Evolutionary conservation across 2,329 filamentous ascomycete genomes (phyloP).

Genomic region (Diaporthe sp.): DNA sequence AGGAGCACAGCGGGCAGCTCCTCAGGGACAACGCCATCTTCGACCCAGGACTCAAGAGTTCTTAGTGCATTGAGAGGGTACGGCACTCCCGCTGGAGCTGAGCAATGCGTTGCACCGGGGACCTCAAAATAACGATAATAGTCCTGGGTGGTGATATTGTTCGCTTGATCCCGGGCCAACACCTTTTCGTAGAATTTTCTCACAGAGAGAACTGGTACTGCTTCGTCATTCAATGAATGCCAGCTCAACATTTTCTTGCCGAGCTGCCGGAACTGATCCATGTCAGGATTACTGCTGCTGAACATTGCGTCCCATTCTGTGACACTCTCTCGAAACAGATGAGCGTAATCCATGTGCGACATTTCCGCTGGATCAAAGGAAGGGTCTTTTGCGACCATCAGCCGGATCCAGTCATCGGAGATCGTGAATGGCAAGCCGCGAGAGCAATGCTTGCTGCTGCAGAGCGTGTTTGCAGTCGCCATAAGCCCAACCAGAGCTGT

Average conservation of each 20-base stretch:
- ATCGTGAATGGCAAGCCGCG: background rate
- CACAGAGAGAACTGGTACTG: background rate
- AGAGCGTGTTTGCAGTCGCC: background rate
- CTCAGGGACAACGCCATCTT: background rate
- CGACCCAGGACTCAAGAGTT: background rate
- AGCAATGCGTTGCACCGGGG: background rate
- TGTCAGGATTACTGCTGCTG: background rate
- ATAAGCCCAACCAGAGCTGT: background rate
- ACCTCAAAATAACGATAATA: slow-evolving; percentile 6
- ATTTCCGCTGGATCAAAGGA: background rate
- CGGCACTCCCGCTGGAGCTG: background rate
- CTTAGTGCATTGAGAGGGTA: background rate
- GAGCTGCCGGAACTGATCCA: background rate
- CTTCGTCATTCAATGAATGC: background rate
- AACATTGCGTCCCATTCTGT: background rate
- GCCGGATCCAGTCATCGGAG: background rate
- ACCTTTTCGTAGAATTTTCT: background rate
- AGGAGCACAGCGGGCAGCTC: background rate
- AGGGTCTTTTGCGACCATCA: background rate
- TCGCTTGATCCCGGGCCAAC: background rate
- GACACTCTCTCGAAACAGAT: background rate
- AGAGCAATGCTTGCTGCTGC: background rate
- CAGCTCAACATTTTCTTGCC: background rate
- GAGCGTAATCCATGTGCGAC: background rate
- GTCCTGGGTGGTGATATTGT: background rate